These are phyloP conservation scores for Mycena sp. DNA, from an alignment of 1,284 basidiomycete species.

Conservation along the genomic window DNA sequence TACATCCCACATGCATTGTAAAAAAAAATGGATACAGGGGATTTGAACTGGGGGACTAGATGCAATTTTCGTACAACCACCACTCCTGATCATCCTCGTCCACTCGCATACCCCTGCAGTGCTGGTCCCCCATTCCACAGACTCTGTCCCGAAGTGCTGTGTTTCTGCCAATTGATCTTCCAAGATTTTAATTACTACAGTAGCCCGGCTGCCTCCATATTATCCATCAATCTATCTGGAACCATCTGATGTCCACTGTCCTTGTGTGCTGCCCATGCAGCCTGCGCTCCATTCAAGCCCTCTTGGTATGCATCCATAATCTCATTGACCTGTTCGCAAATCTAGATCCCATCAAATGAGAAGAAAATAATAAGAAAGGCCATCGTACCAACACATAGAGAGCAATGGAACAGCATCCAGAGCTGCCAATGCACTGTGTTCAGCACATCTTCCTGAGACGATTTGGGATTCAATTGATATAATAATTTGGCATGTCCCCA, in stretches of 20 bases:
- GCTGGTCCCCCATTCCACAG: no score
- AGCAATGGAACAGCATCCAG: neutral
- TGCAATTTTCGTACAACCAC: neutral
- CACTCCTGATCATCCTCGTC: no score
- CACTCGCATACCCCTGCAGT: no score
- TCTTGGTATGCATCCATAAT: neutral
- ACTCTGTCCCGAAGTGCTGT: no score
- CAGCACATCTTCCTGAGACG: neutral
- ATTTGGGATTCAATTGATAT: neutral
- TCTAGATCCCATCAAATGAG: neutral
- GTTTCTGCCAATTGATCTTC: no score
- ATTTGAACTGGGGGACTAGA: neutral
- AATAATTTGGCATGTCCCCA: conserved; percentile 28
- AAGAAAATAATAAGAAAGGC: neutral
- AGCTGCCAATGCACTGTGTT: neutral
- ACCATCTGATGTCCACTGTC: neutral
- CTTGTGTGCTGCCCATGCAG: neutral
- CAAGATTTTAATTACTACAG: no score
- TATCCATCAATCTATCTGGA: no score
- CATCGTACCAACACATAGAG: neutral
- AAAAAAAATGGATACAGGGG: neutral
- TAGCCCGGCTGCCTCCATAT: no score
- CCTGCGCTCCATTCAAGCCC: neutral
- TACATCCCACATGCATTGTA: neutral
- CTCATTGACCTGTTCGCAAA: neutral